These are phyloP conservation scores for Fagopyrum esculentum DNA, from an alignment of 148 eudicot genomes.

Conservation along the genomic window DNA sequence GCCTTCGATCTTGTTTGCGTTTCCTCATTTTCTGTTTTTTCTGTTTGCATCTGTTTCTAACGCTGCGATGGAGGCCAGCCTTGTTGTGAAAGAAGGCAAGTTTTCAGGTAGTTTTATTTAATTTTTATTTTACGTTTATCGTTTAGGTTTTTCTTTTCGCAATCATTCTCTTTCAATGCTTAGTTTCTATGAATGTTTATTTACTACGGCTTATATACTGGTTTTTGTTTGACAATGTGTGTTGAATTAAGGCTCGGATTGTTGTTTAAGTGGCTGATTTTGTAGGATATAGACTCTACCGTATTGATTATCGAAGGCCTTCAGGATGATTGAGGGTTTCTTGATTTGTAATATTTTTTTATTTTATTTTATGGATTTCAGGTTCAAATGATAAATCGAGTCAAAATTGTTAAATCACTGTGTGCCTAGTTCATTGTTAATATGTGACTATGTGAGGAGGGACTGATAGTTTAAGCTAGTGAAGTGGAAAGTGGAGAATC, in stretches of 20 bases:
- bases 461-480: not conserved
- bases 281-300: not conserved
- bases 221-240: conserved; percentile 1
- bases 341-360: not conserved
- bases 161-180: not conserved
- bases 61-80: not conserved
- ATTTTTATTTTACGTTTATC: not conserved
- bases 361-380: not conserved
- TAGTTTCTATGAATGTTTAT: not conserved
- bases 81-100: not conserved
- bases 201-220: not conserved
- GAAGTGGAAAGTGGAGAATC: not conserved
- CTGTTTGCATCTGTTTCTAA: not conserved
- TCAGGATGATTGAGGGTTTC: not conserved
- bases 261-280: not conserved
- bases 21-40: not conserved
- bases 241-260: not conserved
- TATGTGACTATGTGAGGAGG: not conserved
- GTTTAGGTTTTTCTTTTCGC: not conserved
- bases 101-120: not conserved
- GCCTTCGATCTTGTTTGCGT: not conserved
- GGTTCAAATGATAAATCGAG: not conserved
- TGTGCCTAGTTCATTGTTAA: not conserved
- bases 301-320: not conserved
- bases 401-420: not conserved